Evolutionary conservation across 495 filamentous ascomycete species (phyloP).

Genomic region (Apodospora peruviana): DNA sequence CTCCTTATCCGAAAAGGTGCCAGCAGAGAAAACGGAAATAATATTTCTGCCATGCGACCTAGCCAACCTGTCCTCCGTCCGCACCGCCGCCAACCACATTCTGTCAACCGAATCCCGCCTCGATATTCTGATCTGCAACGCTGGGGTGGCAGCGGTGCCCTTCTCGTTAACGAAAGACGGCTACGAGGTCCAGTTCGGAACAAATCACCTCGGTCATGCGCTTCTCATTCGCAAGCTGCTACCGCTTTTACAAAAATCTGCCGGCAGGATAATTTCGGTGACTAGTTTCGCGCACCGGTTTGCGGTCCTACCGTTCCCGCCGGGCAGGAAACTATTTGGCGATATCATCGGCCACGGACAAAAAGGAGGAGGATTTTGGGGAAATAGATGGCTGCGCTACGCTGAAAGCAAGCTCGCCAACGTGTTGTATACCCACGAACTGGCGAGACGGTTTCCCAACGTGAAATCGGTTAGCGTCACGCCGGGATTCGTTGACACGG

Average conservation of each 20-base stretch:
- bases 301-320: no score
- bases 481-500: constrained; percentile 53
- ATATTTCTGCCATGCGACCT: constrained; percentile 15
- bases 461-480: constrained; percentile 56
- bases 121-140: constrained; percentile 14
- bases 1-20: background rate
- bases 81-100: constrained; percentile 7
- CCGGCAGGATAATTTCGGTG: no score
- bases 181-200: constrained; percentile 62
- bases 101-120: constrained; percentile 3
- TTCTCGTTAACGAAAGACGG: constrained; percentile 51
- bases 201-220: constrained; percentile 64
- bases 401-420: constrained; percentile 43
- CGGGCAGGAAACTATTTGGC: no score
- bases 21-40: constrained; percentile 5
- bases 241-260: no score
- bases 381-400: constrained; percentile 26
- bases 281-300: no score
- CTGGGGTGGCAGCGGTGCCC: constrained; percentile 48
- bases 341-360: no score
- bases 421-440: constrained; percentile 47
- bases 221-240: constrained; percentile 59
- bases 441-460: constrained; percentile 51
- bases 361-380: background rate
- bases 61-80: constrained; percentile 11